These are phyloP conservation scores for Rhododendron griersonianum DNA, from an alignment of 148 eudicot genomes.

Conservation along the genomic window DNA sequence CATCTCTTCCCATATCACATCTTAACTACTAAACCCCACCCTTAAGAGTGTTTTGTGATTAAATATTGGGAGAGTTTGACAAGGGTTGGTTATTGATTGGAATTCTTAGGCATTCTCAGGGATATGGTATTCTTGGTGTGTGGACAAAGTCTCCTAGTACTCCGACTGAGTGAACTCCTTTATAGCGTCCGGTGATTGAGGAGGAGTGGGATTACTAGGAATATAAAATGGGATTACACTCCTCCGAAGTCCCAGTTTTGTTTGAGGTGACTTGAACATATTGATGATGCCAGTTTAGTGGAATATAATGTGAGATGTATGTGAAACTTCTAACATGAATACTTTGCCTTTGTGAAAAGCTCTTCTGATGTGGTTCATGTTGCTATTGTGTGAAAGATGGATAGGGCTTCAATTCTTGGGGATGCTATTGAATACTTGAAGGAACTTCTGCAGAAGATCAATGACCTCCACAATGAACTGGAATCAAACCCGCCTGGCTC, in stretches of 20 bases:
- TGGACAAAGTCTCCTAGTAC: no score
- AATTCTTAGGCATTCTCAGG: background rate
- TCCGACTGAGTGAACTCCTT: no score
- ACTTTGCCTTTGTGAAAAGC: background rate
- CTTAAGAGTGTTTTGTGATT: background rate
- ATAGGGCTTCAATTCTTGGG: slow-evolving; percentile 86
- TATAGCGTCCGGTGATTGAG: no score
- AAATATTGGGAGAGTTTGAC: background rate
- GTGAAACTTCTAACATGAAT: background rate
- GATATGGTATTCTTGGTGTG: background rate
- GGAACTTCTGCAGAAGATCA: slow-evolving; percentile 75
- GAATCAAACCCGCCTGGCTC: slow-evolving; percentile 59
- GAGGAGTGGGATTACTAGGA: no score
- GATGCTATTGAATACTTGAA: slow-evolving; percentile 85
- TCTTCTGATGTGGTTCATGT: background rate
- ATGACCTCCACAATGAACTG: slow-evolving; percentile 75
- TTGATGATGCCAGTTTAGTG: background rate
- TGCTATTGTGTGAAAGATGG: slow-evolving; percentile 49
- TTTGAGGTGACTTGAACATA: background rate
- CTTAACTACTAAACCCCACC: background rate
- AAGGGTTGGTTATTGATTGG: background rate
- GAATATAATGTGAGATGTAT: background rate
- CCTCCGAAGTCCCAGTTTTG: no score
- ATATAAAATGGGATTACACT: no score
- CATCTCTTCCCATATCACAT: background rate